These are phyloP conservation scores for sorghum (Sorghum bicolor) DNA, from an alignment of 176 grass and related monocot genomes.

Conservation along the genomic window DNA sequence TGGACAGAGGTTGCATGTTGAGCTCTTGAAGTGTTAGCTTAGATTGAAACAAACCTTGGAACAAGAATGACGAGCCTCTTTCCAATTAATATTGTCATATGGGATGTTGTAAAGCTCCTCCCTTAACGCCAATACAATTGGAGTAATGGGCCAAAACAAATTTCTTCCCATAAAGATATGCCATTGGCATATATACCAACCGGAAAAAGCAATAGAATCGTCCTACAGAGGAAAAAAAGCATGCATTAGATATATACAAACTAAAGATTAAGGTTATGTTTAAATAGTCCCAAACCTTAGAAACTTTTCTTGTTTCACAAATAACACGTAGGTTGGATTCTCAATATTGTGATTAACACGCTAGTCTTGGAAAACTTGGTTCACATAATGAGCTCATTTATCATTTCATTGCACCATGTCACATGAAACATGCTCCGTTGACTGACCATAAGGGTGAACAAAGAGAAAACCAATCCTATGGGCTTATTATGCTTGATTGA, in stretches of 20 bases:
- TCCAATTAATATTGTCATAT: conserved; percentile 43
- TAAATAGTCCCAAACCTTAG: no score
- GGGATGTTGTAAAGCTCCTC: conserved; percentile 33
- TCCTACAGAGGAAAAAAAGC: conserved; percentile 5
- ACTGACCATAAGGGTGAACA: no score
- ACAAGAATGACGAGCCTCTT: conserved; percentile 30
- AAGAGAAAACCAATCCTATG: no score
- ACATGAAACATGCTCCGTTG: no score
- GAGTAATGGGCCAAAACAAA: conserved; percentile 48
- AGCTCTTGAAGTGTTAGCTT: neutral
- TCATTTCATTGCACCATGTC: no score
- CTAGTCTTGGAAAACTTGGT: no score
- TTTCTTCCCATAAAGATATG: conserved; percentile 57
- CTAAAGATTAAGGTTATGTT: neutral
- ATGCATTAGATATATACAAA: neutral
- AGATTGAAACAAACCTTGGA: conserved; percentile 34
- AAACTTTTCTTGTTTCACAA: no score
- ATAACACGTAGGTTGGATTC: no score
- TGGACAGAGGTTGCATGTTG: neutral
- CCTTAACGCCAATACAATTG: conserved; percentile 29
- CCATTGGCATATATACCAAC: conserved; percentile 50
- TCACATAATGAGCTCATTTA: no score
- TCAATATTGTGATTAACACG: no score
- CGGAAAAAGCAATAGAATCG: conserved; percentile 41
- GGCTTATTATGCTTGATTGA: no score